Evolutionary conservation across 2,329 filamentous ascomycete genomes (phyloP), one percentile per base, ranked within the genome.

Genomic region (Coniochaeta sp.): DNA sequence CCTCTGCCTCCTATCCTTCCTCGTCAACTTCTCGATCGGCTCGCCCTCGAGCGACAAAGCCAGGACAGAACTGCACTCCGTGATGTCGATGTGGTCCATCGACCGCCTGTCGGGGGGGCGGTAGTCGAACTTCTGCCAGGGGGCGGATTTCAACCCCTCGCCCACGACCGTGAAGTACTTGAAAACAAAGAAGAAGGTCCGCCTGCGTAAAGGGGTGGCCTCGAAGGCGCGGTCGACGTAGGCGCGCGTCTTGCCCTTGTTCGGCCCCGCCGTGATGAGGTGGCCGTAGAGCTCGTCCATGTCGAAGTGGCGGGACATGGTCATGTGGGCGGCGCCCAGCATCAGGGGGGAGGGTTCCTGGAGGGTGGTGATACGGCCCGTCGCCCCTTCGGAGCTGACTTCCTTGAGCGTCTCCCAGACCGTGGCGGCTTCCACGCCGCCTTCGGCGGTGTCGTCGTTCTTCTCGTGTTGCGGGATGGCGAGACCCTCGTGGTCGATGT

Each of bases 81-180:
- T 75, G 49, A 85, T 73, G 24, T 81, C 76, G 24, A 85, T 77
- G 61, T 85, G 80, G 50, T 78, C 64, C 52, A 68, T 61, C 14
- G 67, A 55, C 18, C 67, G 59, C 50, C 65, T 63, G 58, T 72
- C 62, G 30, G 65, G 58, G 0, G 71, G 63, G n/a, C 69, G 64
- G 40, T 69, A 71, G 56, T 83, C 80, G 32, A 76, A 75, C 18
- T 71, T 67, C 59, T 85, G 82, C 81, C 81, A 85, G 6, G 77
- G 70, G 58, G 81, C 78, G 0, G 82, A 81, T 28, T 72, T 69
- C 35, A 81, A 74, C 4, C 73, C 75, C 4, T 78, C 71, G 1
- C 74, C 77, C 12, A 85, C 74, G 6, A 83, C 71, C 5, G 81
- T 85, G 59, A 82, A 84, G 61, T 84, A 85, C 57, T 85, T 83